Evolutionary conservation across 1,139 yeast species (phyloP), one percentile per base, ranked within the genome.

Genomic region (Pneumocystis sp.): DNA sequence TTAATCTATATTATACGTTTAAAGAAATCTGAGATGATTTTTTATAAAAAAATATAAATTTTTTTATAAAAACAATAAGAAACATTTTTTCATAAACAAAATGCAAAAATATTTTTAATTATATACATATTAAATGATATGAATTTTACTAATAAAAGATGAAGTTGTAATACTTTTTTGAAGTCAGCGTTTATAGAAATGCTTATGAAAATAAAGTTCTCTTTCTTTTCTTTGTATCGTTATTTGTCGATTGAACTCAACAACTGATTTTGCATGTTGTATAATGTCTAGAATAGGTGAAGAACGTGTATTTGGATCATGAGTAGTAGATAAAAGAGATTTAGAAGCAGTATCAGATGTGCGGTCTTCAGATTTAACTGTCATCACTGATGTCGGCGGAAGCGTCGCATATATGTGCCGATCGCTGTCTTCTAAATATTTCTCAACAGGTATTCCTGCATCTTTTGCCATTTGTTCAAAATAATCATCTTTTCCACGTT

Each of bases 401-500:
- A 25, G 12, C 10, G 34, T 15, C 12, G n/a, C 1, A 29, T 50
- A 50, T 25, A 7, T 50, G 12, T 50, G 17, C 21, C 57, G 17
- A 50, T 72, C 74, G 31, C 69, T 66, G 62, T 76, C 78, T 4
- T 80, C 83, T 25, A 70, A 68, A 61, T 80, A 76, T 67, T 80
- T 81, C 62, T 74, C 75, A 37, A 79, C 78, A 0, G 79, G 77
- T 65, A 80, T 78, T 1, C 88, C 89, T 69, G 83, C 83, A 61
- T 82, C 84, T 65, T 80, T 79, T 0, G 88, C 86, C 60, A 78
- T 75, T 56, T 80, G 82, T 72, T 87, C 95, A 89, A 93, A 87
- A 72, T 87, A 87, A 74, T 87, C 95, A 74, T 87, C 95, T 25
- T 77, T 75, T 12, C 87, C 84, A 68, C 89, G 82, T 65, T 80